Evolutionary conservation across 176 grass and related monocot genomes (phyloP).

Genomic region (Panicum miliaceum): DNA sequence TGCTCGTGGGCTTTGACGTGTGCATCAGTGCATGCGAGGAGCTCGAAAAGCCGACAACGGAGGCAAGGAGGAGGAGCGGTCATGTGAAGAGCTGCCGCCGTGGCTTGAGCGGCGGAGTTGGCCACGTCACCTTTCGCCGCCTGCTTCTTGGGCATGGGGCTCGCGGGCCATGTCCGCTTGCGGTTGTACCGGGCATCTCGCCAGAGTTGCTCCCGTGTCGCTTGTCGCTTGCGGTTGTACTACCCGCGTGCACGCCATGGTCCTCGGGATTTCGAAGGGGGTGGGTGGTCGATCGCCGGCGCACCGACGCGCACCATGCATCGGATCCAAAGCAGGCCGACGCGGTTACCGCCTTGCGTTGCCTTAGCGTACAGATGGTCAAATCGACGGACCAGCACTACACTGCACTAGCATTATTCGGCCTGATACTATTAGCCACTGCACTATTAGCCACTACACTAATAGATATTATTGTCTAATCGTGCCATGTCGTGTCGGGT

Average conservation of each 20-base stretch:
- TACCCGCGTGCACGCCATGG: not conserved
- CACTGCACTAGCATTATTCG: too few relatives aligned
- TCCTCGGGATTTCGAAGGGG: not conserved
- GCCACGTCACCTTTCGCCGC: conserved; percentile 16
- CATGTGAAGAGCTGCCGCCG: conserved; percentile 6
- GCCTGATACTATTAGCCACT: too few relatives aligned
- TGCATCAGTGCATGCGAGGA: too few relatives aligned
- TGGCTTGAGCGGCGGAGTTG: not conserved
- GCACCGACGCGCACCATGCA: too few relatives aligned
- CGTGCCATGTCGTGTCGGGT: too few relatives aligned
- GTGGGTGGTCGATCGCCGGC: not conserved
- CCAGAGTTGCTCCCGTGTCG: conserved; percentile 4
- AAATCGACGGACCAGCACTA: too few relatives aligned
- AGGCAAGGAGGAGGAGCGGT: not conserved
- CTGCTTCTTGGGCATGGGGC: not conserved
- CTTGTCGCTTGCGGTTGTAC: not conserved
- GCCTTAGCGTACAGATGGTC: too few relatives aligned
- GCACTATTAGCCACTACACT: too few relatives aligned
- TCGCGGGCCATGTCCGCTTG: conserved; percentile 24
- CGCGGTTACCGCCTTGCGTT: too few relatives aligned
- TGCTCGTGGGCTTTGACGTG: not conserved
- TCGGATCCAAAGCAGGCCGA: too few relatives aligned
- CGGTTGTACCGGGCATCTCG: conserved; percentile 40
- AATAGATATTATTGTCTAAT: too few relatives aligned
- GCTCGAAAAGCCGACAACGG: too few relatives aligned